Conservation (phyloP, 805 yeast genomes). For the Sugiyamaella marilandica region DNA sequence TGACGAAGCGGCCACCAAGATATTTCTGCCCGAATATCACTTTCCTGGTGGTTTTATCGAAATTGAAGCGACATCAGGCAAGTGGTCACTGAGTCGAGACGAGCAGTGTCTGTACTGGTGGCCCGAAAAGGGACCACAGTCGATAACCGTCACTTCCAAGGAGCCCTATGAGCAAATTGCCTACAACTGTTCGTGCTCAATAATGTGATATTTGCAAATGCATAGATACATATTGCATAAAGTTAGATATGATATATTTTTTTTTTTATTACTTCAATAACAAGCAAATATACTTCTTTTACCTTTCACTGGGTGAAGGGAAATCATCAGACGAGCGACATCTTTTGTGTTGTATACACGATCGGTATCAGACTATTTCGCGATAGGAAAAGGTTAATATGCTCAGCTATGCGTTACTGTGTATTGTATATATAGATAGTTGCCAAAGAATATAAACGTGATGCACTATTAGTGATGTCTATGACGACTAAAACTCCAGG, state of each 20-base stretch:
- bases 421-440: too few relatives aligned
- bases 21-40: slow-evolving; percentile 71
- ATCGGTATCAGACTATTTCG: too few relatives aligned
- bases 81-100: slow-evolving; percentile 46
- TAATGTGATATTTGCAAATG: slow-evolving; percentile 12
- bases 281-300: too few relatives aligned
- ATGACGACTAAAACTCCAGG: not conserved
- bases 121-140: slow-evolving; percentile 36
- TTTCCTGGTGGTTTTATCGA: slow-evolving; percentile 48
- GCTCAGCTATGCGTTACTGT: too few relatives aligned
- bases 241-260: too few relatives aligned
- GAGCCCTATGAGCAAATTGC: slow-evolving; percentile 4
- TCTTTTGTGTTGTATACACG: too few relatives aligned
- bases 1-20: slow-evolving; percentile 47
- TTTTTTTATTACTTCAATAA: too few relatives aligned
- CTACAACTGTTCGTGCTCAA: slow-evolving; percentile 13
- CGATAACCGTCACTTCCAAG: not conserved
- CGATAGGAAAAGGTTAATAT: too few relatives aligned
- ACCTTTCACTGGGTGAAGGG: too few relatives aligned
- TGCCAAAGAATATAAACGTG: slow-evolving; percentile 1
- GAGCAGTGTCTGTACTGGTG: slow-evolving; percentile 66
- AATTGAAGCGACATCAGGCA: slow-evolving; percentile 53
- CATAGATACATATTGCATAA: too few relatives aligned
- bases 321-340: too few relatives aligned
- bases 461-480: slow-evolving; percentile 10